Percentiles rank a stretch among this genome's conserved stretches.
These are phyloP conservation scores for Ottelia alismoides DNA, from an alignment of 106 monocot species.

Conservation along the genomic window DNA sequence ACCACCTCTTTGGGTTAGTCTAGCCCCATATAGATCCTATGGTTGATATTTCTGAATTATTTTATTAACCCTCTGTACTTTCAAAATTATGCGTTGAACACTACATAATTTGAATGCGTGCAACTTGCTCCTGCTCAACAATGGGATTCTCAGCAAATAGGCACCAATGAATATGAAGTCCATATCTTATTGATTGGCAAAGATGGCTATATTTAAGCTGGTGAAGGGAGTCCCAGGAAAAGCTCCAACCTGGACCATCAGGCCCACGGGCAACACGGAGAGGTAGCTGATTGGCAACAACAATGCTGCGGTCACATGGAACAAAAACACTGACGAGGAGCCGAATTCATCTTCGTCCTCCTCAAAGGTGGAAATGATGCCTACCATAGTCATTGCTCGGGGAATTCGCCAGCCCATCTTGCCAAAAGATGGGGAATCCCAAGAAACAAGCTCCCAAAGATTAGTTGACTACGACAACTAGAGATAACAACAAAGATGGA, in stretches of 20 bases:
- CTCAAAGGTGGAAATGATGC: conserved; percentile 15
- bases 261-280: conserved; percentile 11
- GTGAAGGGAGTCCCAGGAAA: conserved; percentile 42
- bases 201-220: conserved; percentile 56
- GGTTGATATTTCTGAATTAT: no score
- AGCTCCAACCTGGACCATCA: conserved; percentile 11
- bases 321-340: no score
- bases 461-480: no score
- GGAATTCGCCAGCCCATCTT: conserved; percentile 1
- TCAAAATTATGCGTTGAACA: no score
- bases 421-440: no score
- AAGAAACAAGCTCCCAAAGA: no score
- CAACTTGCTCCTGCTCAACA: background rate
- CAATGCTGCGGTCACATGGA: conserved; percentile 21
- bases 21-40: no score
- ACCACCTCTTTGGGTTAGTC: no score
- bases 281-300: conserved; percentile 37
- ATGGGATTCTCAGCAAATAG: no score
- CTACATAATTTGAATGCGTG: no score
- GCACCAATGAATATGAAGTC: conserved; percentile 52
- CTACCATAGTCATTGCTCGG: conserved; percentile 24
- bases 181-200: conserved; percentile 9
- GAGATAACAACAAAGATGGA: no score
- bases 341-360: conserved; percentile 1
- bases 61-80: no score